Base-by-base conservation (phyloP, 2,329 filamentous ascomycete genomes). In the Ophiostoma sp. region DNA sequence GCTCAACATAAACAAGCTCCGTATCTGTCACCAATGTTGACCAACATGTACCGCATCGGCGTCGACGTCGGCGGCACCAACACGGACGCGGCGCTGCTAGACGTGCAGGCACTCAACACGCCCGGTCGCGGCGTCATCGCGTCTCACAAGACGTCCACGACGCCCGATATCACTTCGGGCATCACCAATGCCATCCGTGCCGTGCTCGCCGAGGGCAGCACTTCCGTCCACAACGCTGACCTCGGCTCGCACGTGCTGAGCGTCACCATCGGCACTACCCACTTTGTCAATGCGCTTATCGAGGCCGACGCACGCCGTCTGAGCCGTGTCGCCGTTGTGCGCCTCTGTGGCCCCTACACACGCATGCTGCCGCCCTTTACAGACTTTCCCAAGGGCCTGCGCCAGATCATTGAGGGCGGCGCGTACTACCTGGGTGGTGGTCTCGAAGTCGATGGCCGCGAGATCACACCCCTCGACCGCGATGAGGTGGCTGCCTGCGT, bases 371-470 rank as follows among this genome's bases (percentile, higher is more conserved):
- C 60, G 14, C 60, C 60, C 7, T 63, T 63, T 42, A 42, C 38
- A 7, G 60, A 63, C 11, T 41, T 63, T 9, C 55, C 55, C 55
- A 60, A 38, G 55, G 69, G 72, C 69, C 0, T 76, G 77, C 14
- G 74, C 74, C 1, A 77, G 2, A 42, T 84, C 38, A 77, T 85
- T 66, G 75, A 81, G 27, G 82, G 82, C 0, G 78, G 83, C 68
- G 77, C 79, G 58, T 77, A 76, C 66, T 78, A 80, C 70, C 76
- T 86, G 55, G 80, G 84, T 73, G 81, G 84, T 8, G 84, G 84
- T 0, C 74, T 85, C 3, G 81, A 85, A 71, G 79, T 85, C 27
- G 83, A 85, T 70, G 83, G 83, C 0, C 74, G 74, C 2, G 71
- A 81, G 27, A 83, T 84, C 67, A 77, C 78, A 1, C 77, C 79